Evolutionary conservation across 352 stramenopile genomes (phyloP), one percentile per base, ranked within the genome.

Genomic region (Phytopythium litorale): DNA sequence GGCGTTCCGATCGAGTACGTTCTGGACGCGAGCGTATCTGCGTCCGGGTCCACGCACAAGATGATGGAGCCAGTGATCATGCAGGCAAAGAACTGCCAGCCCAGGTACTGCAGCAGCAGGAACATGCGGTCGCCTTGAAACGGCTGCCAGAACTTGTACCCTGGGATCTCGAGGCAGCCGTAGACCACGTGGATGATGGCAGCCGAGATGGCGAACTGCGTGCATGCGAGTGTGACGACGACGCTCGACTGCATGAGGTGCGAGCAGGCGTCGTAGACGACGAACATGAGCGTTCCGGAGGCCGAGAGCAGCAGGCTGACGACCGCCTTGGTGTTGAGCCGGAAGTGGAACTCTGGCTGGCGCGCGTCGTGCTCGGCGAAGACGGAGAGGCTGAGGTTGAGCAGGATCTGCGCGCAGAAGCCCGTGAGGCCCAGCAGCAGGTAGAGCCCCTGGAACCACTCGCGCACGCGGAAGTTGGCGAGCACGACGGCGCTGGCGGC

Each of bases 71-170:
- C 76, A 1, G 68, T 67, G 12, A 85, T 56, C 5, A 66, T 77
- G n/a, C 66, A 72, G 21, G 69, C 75, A 18, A 85, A 80, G 55
- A 87, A 71, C 57, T 85, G 77, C 78, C 78, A 87, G 15, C 78
- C 78, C 18, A 87, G 52, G 43, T 85, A 87, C 63, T 87, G 78
- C 0, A 87, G 67, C n/a, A 87, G 61, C 56, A 87, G 56, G 48
- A 85, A 87, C 38, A 73, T 69, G 1, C 64, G 60, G 51, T 80
- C 78, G 30, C 78, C 78, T 58, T 84, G 71, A 50, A 87, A 87
- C 12, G 78, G 78, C 66, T 85, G 77, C 78, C 78, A 87, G 7
- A 82, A 23, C 3, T 60, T 60, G 52, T 80, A 87, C 1, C 73
- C 73, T 5, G 75, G 73, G 42, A 87, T 73, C 28, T 87, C 75